Base-by-base conservation (phyloP, 2,329 filamentous ascomycete genomes). In the Colletotrichum abscissum region DNA sequence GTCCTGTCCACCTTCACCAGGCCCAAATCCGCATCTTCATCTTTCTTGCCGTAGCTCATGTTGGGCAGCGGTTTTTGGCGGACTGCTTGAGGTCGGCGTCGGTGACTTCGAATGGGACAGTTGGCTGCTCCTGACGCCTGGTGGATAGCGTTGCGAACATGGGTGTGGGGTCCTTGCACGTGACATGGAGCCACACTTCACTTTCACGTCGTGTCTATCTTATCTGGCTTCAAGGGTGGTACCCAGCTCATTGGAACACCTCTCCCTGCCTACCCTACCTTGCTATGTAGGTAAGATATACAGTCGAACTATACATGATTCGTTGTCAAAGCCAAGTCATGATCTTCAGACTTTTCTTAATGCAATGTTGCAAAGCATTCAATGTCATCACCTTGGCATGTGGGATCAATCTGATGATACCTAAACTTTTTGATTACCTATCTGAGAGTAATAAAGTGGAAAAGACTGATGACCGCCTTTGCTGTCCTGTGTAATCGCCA, bases 1-100 rank as follows among this genome's bases (percentile, higher is more conserved):
- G 96, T 98, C 81, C 97, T 93, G 87, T 99, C 97, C 80, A 98
- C 95, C 90, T 96, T 97, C 89, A 98, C 93, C 88, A 98, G 90
- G 82, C 94, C 93, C 83, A 93, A 91, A 83, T 98, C 96, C 82
- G 93, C 94, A 88, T 99, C 97, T 90, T 98, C 97, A 85, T 99
- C 96, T 89, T 98, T 98, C 88, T 99, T 99, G 88, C 96, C 93
- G 91, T 97, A 97, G 86, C 93, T 97, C 95, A 98, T 98, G 81
- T 78, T 91, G 87, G 86, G 86, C 85, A 80, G 79, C 78, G 78
- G 78, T 70, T 56, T 79, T 76, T 77, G 75, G 76, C 76, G 77
- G 76, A 77, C 76, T 78, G 77, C 78, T 80, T 78, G 77, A 78
- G 77, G 79, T 78, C 80, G 78, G 78, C 78, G 80, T 79, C 79